phyloP scores from a whole-genome alignment of 2,329 filamentous ascomycete genomes.

The Alternaria consortialis region DNA sequence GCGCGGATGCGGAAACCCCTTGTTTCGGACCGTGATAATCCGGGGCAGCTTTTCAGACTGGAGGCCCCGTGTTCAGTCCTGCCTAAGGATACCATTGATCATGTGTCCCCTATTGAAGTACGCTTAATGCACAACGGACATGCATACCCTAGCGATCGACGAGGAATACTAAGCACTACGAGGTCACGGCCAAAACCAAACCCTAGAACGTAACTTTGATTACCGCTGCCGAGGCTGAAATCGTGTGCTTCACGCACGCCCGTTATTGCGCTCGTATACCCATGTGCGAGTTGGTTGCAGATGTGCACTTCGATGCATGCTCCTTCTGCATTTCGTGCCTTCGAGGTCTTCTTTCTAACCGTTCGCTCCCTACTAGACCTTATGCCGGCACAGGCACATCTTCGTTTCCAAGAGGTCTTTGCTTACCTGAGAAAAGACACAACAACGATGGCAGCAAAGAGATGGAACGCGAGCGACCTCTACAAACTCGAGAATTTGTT shows the following conservation, averaged over 20 bases:
- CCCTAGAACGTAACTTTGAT: background rate
- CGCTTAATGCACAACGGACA: background rate
- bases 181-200: background rate
- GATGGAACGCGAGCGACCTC: background rate
- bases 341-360: background rate
- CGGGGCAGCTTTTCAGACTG: background rate
- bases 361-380: background rate
- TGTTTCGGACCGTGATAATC: conserved; percentile 8
- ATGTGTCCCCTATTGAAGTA: background rate
- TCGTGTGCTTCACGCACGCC: background rate
- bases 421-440: background rate
- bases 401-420: background rate
- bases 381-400: background rate
- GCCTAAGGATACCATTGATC: background rate
- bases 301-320: background rate
- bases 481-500: background rate
- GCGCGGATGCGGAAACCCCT: conserved; percentile 8
- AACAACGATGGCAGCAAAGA: background rate
- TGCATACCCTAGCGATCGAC: background rate
- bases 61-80: background rate
- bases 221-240: background rate
- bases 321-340: background rate
- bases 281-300: background rate
- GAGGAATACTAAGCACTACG: background rate
- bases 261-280: background rate